Conservation (phyloP, 306 rosid species). For the Cicer pinnatifidum region DNA sequence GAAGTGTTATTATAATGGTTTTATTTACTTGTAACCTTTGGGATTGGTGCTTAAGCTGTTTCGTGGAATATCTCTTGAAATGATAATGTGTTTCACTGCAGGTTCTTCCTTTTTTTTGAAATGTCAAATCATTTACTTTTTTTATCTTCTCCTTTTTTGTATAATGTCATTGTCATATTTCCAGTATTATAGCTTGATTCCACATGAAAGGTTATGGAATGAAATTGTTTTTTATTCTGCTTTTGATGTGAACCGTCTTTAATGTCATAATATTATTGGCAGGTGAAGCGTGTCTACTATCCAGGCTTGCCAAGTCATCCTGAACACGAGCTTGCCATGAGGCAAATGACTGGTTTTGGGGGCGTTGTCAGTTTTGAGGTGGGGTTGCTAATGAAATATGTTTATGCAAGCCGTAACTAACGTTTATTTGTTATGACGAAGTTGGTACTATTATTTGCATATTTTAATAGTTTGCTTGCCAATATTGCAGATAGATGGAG, state of each 20-base stretch:
- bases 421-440: not conserved
- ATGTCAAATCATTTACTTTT: slow-evolving; percentile 4
- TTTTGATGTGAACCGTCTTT: slow-evolving; percentile 33
- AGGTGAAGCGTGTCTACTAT: slow-evolving; percentile 89
- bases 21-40: not conserved
- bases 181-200: not conserved
- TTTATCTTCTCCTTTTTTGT: not conserved
- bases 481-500: slow-evolving; percentile 81
- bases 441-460: slow-evolving; percentile 5
- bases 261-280: slow-evolving; percentile 45
- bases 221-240: slow-evolving; percentile 11
- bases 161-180: not conserved
- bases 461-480: slow-evolving; percentile 24
- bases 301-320: slow-evolving; percentile 95
- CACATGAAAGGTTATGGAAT: not conserved
- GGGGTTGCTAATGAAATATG: slow-evolving; percentile 39
- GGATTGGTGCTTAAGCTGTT: not conserved
- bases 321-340: slow-evolving; percentile 86
- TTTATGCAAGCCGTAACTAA: not conserved
- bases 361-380: slow-evolving; percentile 99
- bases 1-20: not conserved
- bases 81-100: not conserved
- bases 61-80: not conserved
- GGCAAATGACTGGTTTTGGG: slow-evolving; percentile 97
- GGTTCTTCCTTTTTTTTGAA: not conserved